Base-by-base conservation (phyloP, 805 yeast genomes). In the Starmerella potacharoeniae region DNA sequence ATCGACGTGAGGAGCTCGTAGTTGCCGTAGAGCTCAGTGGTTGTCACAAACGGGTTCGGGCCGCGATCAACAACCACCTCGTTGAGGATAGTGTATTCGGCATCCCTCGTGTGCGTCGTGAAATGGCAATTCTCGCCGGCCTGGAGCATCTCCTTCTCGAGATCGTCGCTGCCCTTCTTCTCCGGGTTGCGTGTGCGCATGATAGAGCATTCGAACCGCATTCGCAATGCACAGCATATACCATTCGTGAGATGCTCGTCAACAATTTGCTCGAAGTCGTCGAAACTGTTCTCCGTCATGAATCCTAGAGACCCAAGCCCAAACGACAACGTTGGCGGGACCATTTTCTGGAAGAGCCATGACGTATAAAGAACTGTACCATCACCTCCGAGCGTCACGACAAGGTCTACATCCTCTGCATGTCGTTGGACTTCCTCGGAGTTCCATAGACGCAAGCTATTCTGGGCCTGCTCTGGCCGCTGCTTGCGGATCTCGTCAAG, bases 1-100 rank as follows among this genome's bases (percentile, higher is more conserved):
- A 95, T 93, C 29, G 86, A 84, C 0, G 97, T 90, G 54, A 90
- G 73, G 35, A 89, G 72, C 10, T 86, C 80, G 30, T 85, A 88
- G 68, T 91, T 93, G 3, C 96, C 96, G 63, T 85, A 90, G 30
- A 91, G 71, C 65, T 91, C 97, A 55, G 91, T 75, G 78, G 84
- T 85, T 0, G 96, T 85, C 8, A 90, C 86, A 72, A 82, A 89
- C 0, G 97, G 96, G 35, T 90, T 83, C 4, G 96, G 96, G 0
- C 97, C 97, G 51, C 97, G 75, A 66, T 90, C 97, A 31, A 91
- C 82, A 0, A 93, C 95, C 55, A 91, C 71, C 68, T 90, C 97
- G 67, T 90, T 90, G 58, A 91, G 73, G 4, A 88, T 95, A 66
- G 88, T 95, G 64, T 58, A 60, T 43, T 55, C 59, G 16, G 59